Evolutionary conservation across 148 eudicot genomes (phyloP).

Genomic region (Cornus controversa): DNA sequence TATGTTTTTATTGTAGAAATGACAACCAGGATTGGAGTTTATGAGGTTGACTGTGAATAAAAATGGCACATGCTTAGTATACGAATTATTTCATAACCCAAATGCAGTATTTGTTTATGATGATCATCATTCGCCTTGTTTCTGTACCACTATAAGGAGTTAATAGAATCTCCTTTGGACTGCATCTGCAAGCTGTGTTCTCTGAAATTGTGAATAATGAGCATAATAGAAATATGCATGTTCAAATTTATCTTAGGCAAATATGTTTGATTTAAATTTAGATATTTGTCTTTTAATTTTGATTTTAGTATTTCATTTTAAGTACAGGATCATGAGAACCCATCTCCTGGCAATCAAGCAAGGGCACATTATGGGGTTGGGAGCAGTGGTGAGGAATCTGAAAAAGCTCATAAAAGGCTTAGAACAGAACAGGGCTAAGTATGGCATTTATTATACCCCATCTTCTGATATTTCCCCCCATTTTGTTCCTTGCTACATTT

Average conservation of each 20-base stretch:
- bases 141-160: not conserved
- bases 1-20: too few relatives aligned
- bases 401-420: constrained; percentile 51
- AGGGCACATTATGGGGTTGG: constrained; percentile 26
- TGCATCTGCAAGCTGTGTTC: not conserved
- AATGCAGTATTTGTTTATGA: too few relatives aligned
- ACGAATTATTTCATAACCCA: too few relatives aligned
- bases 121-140: not conserved
- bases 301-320: not conserved
- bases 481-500: not conserved
- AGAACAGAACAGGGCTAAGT: constrained; percentile 45
- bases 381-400: constrained; percentile 30
- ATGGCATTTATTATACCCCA: not conserved
- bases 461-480: not conserved
- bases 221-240: not conserved
- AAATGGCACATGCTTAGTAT: too few relatives aligned
- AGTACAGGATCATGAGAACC: constrained; percentile 42
- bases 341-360: constrained; percentile 27
- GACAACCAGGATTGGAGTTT: too few relatives aligned
- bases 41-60: too few relatives aligned
- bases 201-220: not conserved
- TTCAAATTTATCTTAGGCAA: not conserved
- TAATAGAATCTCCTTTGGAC: not conserved
- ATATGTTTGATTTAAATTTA: not conserved
- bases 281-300: not conserved